These are phyloP conservation scores for Barbarea vulgaris DNA, from an alignment of 345 rosid genomes.

Conservation along the genomic window DNA sequence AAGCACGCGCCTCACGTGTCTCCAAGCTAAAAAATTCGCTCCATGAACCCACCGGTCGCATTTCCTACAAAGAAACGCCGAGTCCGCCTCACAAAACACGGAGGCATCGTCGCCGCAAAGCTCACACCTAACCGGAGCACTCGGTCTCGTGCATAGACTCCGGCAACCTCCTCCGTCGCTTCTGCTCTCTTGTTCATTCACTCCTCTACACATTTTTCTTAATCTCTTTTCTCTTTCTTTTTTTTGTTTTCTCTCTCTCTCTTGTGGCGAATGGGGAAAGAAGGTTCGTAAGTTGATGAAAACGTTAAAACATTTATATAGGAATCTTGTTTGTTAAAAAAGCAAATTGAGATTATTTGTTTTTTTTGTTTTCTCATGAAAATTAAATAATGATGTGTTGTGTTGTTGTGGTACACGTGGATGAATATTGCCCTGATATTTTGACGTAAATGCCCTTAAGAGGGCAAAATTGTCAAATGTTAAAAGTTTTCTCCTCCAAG, in stretches of 20 bases:
- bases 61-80: constrained; percentile 64
- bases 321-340: constrained; percentile 19
- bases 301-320: constrained; percentile 33
- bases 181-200: constrained; percentile 35
- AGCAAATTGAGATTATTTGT: constrained; percentile 9
- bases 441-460: constrained; percentile 36
- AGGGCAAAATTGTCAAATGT: constrained; percentile 7
- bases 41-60: constrained; percentile 79
- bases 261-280: constrained; percentile 6
- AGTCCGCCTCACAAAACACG: constrained; percentile 80
- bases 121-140: constrained; percentile 52
- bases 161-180: constrained; percentile 29
- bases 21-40: constrained; percentile 78
- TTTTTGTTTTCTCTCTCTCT: background rate
- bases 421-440: constrained; percentile 27
- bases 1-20: constrained; percentile 74
- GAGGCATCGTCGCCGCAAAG: constrained; percentile 61
- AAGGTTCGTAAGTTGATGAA: constrained; percentile 14
- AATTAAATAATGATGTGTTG: constrained; percentile 24
- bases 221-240: background rate
- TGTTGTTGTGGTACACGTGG: constrained; percentile 39
- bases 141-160: constrained; percentile 29
- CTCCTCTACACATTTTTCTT: constrained; percentile 61
- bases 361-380: background rate
- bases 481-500: constrained; percentile 22